These are phyloP conservation scores for Pythium coloratum DNA, from an alignment of 352 stramenopile species.

Conservation along the genomic window DNA sequence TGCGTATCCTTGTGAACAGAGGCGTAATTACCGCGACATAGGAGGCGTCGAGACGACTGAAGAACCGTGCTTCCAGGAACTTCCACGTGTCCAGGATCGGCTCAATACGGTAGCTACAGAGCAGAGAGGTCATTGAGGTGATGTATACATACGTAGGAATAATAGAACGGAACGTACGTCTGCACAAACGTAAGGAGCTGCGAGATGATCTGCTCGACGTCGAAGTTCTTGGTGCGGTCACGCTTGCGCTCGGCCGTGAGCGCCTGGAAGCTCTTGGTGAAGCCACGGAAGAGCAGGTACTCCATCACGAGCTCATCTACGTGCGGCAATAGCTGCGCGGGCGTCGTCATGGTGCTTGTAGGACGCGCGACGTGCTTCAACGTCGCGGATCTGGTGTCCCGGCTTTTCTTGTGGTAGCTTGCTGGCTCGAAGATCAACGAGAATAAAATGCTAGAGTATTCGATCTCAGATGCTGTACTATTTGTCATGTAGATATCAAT, in stretches of 20 bases:
- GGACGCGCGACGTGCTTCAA: constrained; percentile 13
- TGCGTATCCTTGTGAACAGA: neutral
- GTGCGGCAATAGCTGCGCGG: constrained; percentile 53
- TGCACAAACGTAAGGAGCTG: constrained; percentile 67
- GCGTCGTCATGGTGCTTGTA: constrained; percentile 7
- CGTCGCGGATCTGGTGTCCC: neutral
- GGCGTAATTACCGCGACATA: constrained; percentile 46
- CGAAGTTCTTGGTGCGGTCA: constrained; percentile 69
- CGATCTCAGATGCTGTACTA: neutral
- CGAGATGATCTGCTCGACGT: constrained; percentile 74
- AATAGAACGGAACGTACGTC: constrained; percentile 29
- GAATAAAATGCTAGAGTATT: constrained; percentile 21
- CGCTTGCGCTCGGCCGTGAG: constrained; percentile 74
- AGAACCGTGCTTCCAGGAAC: constrained; percentile 79
- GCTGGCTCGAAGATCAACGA: constrained; percentile 11
- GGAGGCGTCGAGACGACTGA: constrained; percentile 75
- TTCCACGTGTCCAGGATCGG: constrained; percentile 78
- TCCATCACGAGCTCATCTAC: constrained; percentile 87
- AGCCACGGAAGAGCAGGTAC: constrained; percentile 84
- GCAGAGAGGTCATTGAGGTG: neutral
- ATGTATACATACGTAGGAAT: neutral
- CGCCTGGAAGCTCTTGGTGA: constrained; percentile 85
- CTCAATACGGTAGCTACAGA: constrained; percentile 69
- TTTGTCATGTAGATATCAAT: too few species aligned
- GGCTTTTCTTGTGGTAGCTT: neutral